Base-by-base conservation (phyloP, 495 filamentous ascomycete genomes). In the Aspergillus ostianus region DNA sequence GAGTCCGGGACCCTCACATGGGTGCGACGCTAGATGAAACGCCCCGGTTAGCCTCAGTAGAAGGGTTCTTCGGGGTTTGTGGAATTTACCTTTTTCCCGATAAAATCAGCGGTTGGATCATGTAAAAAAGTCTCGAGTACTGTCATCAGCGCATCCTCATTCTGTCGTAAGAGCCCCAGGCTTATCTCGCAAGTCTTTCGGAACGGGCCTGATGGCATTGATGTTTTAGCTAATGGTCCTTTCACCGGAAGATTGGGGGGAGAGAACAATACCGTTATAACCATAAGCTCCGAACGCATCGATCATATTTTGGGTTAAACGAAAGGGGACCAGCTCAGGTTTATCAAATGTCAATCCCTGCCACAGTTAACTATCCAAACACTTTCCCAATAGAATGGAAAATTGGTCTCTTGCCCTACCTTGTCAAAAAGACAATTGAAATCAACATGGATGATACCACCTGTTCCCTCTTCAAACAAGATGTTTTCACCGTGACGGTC, bases 371-470 rank as follows among this genome's bases (percentile, higher is more conserved):
- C 56, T 29, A 20, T 26, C 27, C 7, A 27, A n/a, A 49, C 9
- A 3, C 36, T 47, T 12, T 26, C 23, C 21, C 7, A n/a, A 18
- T 17, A 17, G 36, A 32, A 62, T 15, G 46, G 7, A 49, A 50
- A 15, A 2, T 27, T 2, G 51, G 27, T 18, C n/a, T 17, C 23
- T 29, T 29, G 36, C 30, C 60, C 48, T 61, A 79, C 76, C 77
- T 98, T 99, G 79, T 99, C 95, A 73, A 99, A 99, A 20, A 99
- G 88, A 75, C 94, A 99, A 75, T 99, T 99, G 82, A 99, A 99
- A 76, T 99, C 94, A 53, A 99, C 94, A 74, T 99, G 94, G 67
- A 98, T 86, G 23, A 95, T 86, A 56, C 96, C 95, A 49, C 95
- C 94, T 61, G 92, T 95, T 41, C 88, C 87, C 81, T 97, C 91